These are phyloP conservation scores for Aspergillus candidus DNA, from an alignment of 2,329 filamentous ascomycete species.

Conservation along the genomic window DNA sequence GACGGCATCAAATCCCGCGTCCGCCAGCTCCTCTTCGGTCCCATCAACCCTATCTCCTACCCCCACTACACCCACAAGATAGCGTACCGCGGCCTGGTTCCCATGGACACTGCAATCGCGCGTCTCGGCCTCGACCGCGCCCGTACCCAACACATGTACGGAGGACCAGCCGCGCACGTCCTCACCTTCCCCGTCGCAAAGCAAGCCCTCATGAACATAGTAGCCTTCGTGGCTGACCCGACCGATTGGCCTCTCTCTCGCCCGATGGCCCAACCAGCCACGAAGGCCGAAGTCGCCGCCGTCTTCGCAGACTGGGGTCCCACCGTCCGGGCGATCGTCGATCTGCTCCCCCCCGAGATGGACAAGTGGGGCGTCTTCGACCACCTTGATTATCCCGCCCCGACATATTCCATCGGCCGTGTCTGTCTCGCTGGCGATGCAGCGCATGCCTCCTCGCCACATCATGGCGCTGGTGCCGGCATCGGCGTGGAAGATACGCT, in stretches of 20 bases:
- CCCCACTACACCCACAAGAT: constrained; percentile 53
- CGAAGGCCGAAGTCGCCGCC: constrained; percentile 5
- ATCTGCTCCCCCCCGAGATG: constrained; percentile 44
- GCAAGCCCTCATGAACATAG: constrained; percentile 19
- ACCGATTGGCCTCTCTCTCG: constrained; percentile 13
- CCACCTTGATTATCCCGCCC: constrained; percentile 38
- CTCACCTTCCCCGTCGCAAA: constrained; percentile 47
- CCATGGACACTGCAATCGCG: constrained; percentile 49
- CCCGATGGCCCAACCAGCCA: constrained; percentile 13
- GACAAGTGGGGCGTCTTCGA: constrained; percentile 56
- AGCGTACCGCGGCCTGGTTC: constrained; percentile 57
- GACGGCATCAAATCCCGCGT: constrained; percentile 59
- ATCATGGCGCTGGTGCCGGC: constrained; percentile 23
- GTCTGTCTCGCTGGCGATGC: constrained; percentile 22
- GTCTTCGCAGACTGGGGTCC: constrained; percentile 29
- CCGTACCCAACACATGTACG: constrained; percentile 49
- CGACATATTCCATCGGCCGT: constrained; percentile 30
- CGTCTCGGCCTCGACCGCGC: constrained; percentile 48
- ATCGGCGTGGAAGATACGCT: constrained; percentile 24
- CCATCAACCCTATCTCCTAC: constrained; percentile 39
- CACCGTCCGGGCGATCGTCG: constrained; percentile 34
- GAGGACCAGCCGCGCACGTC: constrained; percentile 52
- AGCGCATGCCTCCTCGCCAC: constrained; percentile 22
- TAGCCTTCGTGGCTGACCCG: constrained; percentile 18
- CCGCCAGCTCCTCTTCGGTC: constrained; percentile 48